Evolutionary conservation across 805 yeast genomes (phyloP).

Genomic region (Teunomyces aglyptinius): DNA sequence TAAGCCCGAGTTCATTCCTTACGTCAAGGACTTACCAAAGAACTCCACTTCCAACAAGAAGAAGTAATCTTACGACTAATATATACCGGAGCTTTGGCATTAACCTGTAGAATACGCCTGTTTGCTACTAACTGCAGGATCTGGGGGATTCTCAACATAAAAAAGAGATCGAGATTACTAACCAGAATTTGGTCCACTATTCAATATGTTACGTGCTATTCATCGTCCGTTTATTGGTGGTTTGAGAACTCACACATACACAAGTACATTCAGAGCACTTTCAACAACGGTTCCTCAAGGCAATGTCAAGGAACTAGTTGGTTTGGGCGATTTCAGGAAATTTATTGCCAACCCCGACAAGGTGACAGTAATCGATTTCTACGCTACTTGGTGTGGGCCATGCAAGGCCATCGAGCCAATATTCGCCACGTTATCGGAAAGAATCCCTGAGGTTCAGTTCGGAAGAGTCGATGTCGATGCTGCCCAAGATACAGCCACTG

Average conservation of each 20-base stretch:
- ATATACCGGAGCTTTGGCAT: background rate
- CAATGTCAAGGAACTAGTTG: constrained; percentile 28
- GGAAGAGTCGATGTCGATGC: constrained; percentile 72
- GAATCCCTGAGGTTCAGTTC: constrained; percentile 51
- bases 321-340: constrained; percentile 24
- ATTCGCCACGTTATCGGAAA: constrained; percentile 42
- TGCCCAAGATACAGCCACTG: constrained; percentile 56
- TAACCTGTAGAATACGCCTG: too few relatives aligned
- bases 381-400: constrained; percentile 80
- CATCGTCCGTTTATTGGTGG: background rate
- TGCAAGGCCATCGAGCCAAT: constrained; percentile 69
- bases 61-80: constrained; percentile 25
- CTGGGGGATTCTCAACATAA: too few relatives aligned
- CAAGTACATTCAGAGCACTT: background rate
- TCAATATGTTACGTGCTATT: background rate
- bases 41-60: constrained; percentile 80
- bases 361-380: constrained; percentile 59
- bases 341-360: constrained; percentile 24
- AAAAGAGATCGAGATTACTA: too few relatives aligned
- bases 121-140: too few relatives aligned
- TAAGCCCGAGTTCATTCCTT: constrained; percentile 96
- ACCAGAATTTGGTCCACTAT: too few relatives aligned
- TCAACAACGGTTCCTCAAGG: constrained; percentile 7
- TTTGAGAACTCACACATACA: background rate
- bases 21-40: constrained; percentile 86